Evolutionary conservation across 2,329 filamentous ascomycete species (phyloP).

Genomic region (Calonectria crousiana): DNA sequence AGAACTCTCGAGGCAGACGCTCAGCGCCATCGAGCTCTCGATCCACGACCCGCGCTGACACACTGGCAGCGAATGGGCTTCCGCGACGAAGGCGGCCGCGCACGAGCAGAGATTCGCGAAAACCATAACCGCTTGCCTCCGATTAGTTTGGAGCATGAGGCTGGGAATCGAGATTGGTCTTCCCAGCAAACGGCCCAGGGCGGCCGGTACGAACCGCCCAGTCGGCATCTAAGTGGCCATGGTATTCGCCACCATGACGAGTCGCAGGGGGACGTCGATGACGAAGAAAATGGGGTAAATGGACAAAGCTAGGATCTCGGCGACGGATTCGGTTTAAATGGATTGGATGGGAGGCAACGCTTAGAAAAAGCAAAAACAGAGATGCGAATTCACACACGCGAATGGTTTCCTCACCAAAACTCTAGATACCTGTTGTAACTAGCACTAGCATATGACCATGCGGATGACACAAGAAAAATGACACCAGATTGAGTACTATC

Average conservation of each 20-base stretch:
- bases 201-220: background rate
- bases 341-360: background rate
- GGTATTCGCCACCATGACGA: background rate
- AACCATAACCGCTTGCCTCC: background rate
- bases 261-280: background rate
- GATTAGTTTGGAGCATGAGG: background rate
- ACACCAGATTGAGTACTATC: background rate
- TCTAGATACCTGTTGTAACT: conserved; percentile 2
- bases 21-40: background rate
- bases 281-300: background rate
- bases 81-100: conserved; percentile 2
- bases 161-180: background rate
- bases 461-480: background rate
- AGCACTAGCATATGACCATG: background rate
- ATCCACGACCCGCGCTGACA: background rate
- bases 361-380: background rate
- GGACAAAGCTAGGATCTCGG: background rate
- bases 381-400: background rate
- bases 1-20: background rate
- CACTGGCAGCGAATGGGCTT: conserved; percentile 25
- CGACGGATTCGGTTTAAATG: background rate
- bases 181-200: background rate
- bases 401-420: background rate
- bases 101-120: background rate
- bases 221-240: background rate